Evolutionary conservation across 192 early-diverging fungal species (phyloP).

Genomic region (Dissophora ornata): DNA sequence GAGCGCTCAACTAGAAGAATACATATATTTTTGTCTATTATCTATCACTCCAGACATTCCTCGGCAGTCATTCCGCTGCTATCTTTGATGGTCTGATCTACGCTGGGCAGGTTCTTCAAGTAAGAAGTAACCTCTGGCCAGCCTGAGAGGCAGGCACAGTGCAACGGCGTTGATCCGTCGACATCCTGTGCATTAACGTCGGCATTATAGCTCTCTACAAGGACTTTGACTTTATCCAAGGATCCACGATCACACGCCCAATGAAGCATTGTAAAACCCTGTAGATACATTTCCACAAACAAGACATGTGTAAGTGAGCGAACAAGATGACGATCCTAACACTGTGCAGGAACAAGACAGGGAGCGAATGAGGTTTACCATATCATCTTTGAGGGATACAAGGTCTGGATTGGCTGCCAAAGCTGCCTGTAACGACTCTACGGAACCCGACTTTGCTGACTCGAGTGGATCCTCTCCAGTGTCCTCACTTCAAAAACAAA

Average conservation of each 20-base stretch:
- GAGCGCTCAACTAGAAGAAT: neutral
- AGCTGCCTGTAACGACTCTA: slow-evolving; percentile 13
- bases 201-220: slow-evolving; percentile 47
- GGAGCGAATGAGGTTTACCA: slow-evolving; percentile 15
- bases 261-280: slow-evolving; percentile 67
- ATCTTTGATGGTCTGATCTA: slow-evolving; percentile 31
- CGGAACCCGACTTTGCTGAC: slow-evolving; percentile 25
- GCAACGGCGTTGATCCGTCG: slow-evolving; percentile 44
- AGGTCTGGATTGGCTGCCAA: slow-evolving; percentile 16
- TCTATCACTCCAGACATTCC: slow-evolving; percentile 28
- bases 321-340: neutral
- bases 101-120: slow-evolving; percentile 21
- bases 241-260: slow-evolving; percentile 65
- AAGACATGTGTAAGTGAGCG: neutral
- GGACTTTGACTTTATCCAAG: slow-evolving; percentile 52
- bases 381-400: slow-evolving; percentile 31
- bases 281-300: neutral
- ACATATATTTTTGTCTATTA: neutral
- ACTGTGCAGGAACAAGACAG: neutral
- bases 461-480: slow-evolving; percentile 24
- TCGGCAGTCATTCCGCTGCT: slow-evolving; percentile 31
- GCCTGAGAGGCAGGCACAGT: slow-evolving; percentile 37
- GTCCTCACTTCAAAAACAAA: slow-evolving; percentile 2
- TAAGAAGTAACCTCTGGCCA: slow-evolving; percentile 33
- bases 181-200: slow-evolving; percentile 52